Percentiles rank a stretch among this genome's conserved stretches.
Conservation (phyloP, 2,329 filamentous ascomycete species). For the Hymenoscyphus albidus region DNA sequence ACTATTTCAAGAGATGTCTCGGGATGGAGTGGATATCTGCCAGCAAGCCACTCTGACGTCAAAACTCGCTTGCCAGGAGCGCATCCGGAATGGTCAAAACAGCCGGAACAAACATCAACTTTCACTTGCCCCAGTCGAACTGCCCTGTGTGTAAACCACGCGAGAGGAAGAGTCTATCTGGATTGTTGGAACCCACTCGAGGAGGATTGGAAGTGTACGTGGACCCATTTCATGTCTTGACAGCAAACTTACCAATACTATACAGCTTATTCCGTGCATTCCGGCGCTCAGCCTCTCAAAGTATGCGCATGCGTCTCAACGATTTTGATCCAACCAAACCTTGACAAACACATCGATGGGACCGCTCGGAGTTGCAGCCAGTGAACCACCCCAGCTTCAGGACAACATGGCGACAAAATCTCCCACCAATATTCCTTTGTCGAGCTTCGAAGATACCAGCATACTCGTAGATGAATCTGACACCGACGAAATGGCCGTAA, state of each 20-base stretch:
- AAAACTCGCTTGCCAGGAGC: neutral
- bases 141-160: neutral
- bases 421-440: neutral
- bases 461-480: slow-evolving; percentile 19
- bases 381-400: neutral
- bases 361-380: neutral
- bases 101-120: neutral
- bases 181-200: neutral
- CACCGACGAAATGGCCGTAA: slow-evolving; percentile 22
- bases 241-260: neutral
- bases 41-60: neutral
- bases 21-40: no score
- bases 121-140: neutral
- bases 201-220: neutral
- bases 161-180: neutral
- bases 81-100: neutral
- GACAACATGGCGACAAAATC: neutral
- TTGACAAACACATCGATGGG: neutral
- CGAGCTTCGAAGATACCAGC: slow-evolving; percentile 10
- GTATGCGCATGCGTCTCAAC: slow-evolving; percentile 1
- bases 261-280: slow-evolving; percentile 7
- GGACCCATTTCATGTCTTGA: neutral
- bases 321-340: neutral
- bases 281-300: slow-evolving; percentile 7
- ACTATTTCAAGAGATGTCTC: no score